Evolutionary conservation across 257 asterid species (phyloP).

Genomic region (Euphrasia confusa): DNA sequence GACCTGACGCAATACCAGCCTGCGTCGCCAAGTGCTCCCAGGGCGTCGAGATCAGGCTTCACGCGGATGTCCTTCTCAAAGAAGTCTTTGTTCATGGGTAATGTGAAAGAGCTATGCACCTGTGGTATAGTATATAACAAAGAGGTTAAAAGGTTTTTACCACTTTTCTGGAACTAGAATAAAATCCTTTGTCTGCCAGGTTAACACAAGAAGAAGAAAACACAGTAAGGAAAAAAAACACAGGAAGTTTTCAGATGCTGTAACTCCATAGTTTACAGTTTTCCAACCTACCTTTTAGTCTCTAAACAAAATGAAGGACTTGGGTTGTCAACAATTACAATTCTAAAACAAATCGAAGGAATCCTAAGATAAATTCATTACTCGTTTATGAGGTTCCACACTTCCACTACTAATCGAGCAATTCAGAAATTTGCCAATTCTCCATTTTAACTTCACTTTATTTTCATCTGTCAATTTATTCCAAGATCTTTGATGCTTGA

Average conservation of each 20-base stretch:
- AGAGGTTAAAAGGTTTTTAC: background rate
- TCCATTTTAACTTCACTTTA: no score
- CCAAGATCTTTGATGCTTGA: background rate
- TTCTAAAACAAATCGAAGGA: no score
- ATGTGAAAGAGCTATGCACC: background rate
- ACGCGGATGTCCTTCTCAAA: slow-evolving; percentile 60
- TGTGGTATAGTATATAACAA: background rate
- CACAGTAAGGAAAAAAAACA: background rate
- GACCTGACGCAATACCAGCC: slow-evolving; percentile 83
- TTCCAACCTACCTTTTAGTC: background rate
- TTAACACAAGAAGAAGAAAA: no score
- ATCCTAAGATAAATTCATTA: no score
- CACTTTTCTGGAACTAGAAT: no score
- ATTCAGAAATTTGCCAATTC: no score
- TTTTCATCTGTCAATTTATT: no score
- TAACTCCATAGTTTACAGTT: background rate
- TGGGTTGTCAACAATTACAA: no score
- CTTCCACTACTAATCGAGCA: no score
- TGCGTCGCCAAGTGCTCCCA: slow-evolving; percentile 64
- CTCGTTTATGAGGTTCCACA: no score
- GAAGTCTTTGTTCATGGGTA: slow-evolving; percentile 21
- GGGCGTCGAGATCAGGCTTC: slow-evolving; percentile 69
- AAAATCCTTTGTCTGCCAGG: no score
- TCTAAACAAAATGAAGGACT: no score
- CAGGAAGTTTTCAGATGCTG: background rate